Conservation (phyloP, 306 rosid species). For the Cicer chorassanicum region DNA sequence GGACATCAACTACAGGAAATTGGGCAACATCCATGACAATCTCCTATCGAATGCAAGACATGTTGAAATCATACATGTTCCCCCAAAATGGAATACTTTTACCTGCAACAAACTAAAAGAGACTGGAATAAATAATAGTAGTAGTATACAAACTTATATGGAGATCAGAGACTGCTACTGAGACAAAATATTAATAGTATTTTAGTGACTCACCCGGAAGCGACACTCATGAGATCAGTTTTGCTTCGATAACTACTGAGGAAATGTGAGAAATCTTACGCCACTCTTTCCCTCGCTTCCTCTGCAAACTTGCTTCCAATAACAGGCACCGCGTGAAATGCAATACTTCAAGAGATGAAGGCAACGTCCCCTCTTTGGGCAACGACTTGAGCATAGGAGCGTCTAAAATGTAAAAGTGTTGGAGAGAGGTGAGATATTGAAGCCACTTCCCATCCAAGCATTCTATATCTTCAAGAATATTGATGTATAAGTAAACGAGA, state of each 20-base stretch:
- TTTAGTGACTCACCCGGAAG: background rate
- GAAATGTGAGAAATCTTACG: background rate
- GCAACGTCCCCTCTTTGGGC: background rate
- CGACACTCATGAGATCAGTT: background rate
- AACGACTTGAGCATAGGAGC: background rate
- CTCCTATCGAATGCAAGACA: conserved; percentile 75
- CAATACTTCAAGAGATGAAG: background rate
- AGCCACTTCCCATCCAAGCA: conserved; percentile 6
- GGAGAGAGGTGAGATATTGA: conserved; percentile 21
- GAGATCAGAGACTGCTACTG: no score
- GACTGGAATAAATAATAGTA: conserved; percentile 33
- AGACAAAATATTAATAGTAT: background rate
- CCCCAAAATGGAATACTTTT: conserved; percentile 97
- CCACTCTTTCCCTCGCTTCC: background rate
- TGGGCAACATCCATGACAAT: conserved; percentile 71
- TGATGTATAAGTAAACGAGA: background rate
- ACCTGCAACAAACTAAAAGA: conserved; percentile 81
- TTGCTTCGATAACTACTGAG: background rate
- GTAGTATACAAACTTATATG: no score
- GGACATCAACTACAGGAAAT: conserved; percentile 78
- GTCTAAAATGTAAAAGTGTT: background rate
- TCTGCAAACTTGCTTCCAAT: background rate
- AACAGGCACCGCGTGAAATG: background rate
- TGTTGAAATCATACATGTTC: conserved; percentile 72
- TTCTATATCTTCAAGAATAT: background rate